Evolutionary conservation across 1,284 basidiomycete species (phyloP).

Genomic region (Psilocybe mexicana): DNA sequence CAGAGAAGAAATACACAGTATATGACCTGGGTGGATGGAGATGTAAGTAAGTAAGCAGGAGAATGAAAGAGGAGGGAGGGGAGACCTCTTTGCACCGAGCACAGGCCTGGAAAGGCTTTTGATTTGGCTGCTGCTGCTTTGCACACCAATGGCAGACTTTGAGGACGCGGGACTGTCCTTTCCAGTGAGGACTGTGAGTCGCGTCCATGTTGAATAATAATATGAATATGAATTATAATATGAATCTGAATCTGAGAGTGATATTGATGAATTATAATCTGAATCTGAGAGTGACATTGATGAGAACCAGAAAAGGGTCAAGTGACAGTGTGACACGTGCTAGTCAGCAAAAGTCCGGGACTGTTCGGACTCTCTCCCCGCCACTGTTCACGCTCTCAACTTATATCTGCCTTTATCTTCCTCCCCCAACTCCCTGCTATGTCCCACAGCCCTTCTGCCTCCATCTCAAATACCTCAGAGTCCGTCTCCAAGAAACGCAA

Average conservation of each 20-base stretch:
- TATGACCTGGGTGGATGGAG: constrained; percentile 20
- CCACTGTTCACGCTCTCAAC: constrained; percentile 22
- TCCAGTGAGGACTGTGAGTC: constrained; percentile 14
- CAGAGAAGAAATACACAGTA: constrained; percentile 18
- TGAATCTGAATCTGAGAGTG: too few species aligned
- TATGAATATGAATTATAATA: not conserved
- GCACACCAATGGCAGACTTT: constrained; percentile 28
- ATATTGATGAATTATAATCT: too few species aligned
- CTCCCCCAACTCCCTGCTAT: constrained; percentile 29
- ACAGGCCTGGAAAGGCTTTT: constrained; percentile 26
- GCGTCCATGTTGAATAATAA: not conserved
- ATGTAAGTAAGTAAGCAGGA: not conserved
- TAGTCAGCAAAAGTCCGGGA: constrained; percentile 22
- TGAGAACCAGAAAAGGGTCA: constrained; percentile 23
- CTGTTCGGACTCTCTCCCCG: constrained; percentile 26
- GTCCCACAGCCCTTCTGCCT: constrained; percentile 46
- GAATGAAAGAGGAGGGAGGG: not conserved
- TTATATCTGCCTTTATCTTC: constrained; percentile 22
- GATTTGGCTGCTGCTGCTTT: constrained; percentile 23
- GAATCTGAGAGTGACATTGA: not conserved
- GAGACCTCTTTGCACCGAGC: constrained; percentile 26
- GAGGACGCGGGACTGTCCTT: constrained; percentile 26
- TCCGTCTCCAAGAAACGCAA: constrained; percentile 38
- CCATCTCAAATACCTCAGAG: constrained; percentile 44
- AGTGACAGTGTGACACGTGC: constrained; percentile 34